A percentile compares a stretch with the other conserved stretches of the same genome.
Conservation (phyloP, 139 green algal species). For the Tetraselmis chui region DNA sequence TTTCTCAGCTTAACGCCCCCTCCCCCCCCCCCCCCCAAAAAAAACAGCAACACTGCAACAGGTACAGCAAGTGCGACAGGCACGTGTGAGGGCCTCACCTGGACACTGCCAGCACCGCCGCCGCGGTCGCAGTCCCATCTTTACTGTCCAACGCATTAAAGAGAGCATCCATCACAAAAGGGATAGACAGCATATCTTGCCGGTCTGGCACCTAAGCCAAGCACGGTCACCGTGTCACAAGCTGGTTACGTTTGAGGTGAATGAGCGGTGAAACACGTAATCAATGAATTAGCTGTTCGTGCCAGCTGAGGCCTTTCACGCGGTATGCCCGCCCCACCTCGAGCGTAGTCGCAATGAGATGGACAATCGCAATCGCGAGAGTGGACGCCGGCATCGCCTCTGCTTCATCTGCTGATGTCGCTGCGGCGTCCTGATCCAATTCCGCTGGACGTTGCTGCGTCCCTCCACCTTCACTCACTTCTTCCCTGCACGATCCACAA, state of each 20-base stretch:
- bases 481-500: background rate
- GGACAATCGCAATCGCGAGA: background rate
- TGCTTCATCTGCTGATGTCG: background rate
- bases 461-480: background rate
- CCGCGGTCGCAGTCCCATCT: background rate
- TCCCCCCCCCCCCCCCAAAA: no score
- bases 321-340: no score
- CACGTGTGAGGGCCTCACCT: background rate
- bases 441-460: background rate
- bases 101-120: background rate
- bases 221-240: background rate
- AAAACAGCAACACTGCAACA: background rate
- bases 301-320: no score
- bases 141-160: background rate
- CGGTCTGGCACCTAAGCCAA: background rate
- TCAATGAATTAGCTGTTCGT: background rate
- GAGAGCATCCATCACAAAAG: background rate
- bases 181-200: background rate
- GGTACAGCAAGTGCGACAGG: background rate
- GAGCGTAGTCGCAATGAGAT: background rate
- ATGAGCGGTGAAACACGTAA: background rate
- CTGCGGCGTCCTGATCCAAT: background rate
- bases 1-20: no score
- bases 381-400: background rate
- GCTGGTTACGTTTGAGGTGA: background rate